Conservation (phyloP, 2,329 filamentous ascomycete species). For the Colletotrichum gloeosporioides region DNA sequence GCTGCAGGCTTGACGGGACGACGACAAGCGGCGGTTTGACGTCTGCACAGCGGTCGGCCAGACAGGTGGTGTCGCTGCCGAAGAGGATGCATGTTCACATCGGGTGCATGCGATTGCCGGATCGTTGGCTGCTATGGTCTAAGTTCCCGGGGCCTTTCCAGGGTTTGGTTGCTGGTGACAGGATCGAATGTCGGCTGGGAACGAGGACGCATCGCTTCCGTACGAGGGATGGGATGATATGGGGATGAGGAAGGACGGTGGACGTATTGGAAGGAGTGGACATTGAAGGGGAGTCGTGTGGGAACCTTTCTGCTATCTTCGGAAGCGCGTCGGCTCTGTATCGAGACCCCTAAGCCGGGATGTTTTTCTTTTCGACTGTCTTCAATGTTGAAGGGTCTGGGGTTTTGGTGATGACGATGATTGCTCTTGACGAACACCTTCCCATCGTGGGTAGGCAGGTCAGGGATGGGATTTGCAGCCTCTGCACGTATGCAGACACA, state of each 20-base stretch:
- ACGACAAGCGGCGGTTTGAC: background rate
- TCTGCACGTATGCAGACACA: background rate
- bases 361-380: background rate
- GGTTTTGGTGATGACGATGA: background rate
- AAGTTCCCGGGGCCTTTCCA: background rate
- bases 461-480: background rate
- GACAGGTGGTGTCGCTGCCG: background rate
- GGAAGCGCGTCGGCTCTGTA: background rate
- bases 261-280: background rate
- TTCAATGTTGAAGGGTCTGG: conserved; percentile 9
- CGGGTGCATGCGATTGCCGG: conserved; percentile 13
- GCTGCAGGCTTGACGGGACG: background rate
- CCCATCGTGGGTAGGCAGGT: background rate
- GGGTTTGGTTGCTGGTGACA: background rate
- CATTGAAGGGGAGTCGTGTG: background rate
- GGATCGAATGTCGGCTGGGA: background rate
- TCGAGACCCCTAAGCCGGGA: background rate
- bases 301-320: background rate
- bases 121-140: background rate
- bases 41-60: background rate
- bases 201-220: background rate
- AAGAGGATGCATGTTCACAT: background rate
- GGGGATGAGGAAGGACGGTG: background rate
- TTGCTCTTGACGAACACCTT: background rate
- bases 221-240: background rate